Conservation (phyloP, 768 basidiomycete species). For the Hericium rajendrae region DNA sequence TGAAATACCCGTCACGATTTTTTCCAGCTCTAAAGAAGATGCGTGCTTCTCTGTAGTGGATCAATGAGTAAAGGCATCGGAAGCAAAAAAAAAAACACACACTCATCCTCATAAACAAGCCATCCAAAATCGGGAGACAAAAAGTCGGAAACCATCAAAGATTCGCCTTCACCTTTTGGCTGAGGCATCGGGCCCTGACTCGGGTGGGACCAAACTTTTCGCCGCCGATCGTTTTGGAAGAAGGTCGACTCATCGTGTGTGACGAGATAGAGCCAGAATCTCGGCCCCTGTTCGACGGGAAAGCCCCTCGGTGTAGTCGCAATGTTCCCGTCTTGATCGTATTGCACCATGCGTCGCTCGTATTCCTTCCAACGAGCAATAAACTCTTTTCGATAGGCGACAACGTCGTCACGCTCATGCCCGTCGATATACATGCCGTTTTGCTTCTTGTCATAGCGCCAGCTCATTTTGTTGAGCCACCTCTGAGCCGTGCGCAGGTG, state of each 20-base stretch:
- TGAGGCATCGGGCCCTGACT: slow-evolving; percentile 17
- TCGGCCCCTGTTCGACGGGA: slow-evolving; percentile 13
- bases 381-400: slow-evolving; percentile 23
- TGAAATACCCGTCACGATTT: slow-evolving; percentile 24
- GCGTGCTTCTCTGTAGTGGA: slow-evolving; percentile 9
- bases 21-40: slow-evolving; percentile 23
- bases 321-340: not conserved
- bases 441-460: slow-evolving; percentile 17
- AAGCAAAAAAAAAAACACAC: not conserved
- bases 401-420: slow-evolving; percentile 28
- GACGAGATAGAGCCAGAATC: slow-evolving; percentile 13
- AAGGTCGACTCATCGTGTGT: slow-evolving; percentile 33
- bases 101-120: slow-evolving; percentile 15
- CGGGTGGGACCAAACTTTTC: slow-evolving; percentile 20
- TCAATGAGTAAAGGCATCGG: not conserved
- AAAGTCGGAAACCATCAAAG: slow-evolving; percentile 21
- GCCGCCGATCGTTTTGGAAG: slow-evolving; percentile 24
- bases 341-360: slow-evolving; percentile 22
- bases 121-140: slow-evolving; percentile 23
- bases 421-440: slow-evolving; percentile 31
- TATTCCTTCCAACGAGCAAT: slow-evolving; percentile 13
- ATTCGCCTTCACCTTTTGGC: slow-evolving; percentile 25
- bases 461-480: slow-evolving; percentile 30
- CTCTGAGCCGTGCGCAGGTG: slow-evolving; percentile 25
- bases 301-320: slow-evolving; percentile 6